Evolutionary conservation across 2,329 filamentous ascomycete genomes (phyloP).

Genomic region (Talaromyces amestolkiae): DNA sequence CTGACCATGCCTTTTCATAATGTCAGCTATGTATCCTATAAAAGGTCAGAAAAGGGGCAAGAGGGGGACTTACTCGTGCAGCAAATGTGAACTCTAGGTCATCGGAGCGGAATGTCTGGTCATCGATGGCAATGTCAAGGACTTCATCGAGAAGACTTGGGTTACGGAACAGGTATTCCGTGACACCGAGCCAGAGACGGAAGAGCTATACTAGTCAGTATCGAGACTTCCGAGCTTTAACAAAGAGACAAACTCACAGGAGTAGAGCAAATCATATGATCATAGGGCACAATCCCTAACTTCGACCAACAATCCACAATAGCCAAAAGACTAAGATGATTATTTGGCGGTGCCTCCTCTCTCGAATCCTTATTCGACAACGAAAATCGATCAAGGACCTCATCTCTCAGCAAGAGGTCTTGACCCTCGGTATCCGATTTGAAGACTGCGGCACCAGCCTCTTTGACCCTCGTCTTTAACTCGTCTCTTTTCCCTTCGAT

Average conservation of each 20-base stretch:
- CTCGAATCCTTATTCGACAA: slow-evolving; percentile 65
- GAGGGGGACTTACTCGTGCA: slow-evolving; percentile 58
- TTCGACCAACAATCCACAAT: slow-evolving; percentile 99
- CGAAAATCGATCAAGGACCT: slow-evolving; percentile 84
- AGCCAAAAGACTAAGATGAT: slow-evolving; percentile 85
- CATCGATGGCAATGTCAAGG: slow-evolving; percentile 79
- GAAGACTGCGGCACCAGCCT: slow-evolving; percentile 73
- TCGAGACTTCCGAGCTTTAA: background rate
- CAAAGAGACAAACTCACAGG: slow-evolving; percentile 54
- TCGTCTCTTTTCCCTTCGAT: slow-evolving; percentile 76
- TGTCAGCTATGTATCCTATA: background rate
- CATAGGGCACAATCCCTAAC: slow-evolving; percentile 89
- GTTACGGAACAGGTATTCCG: slow-evolving; percentile 90
- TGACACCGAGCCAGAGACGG: slow-evolving; percentile 93
- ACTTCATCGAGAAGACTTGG: slow-evolving; percentile 76
- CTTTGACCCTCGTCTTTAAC: slow-evolving; percentile 70
- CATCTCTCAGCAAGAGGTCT: slow-evolving; percentile 71
- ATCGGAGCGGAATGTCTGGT: slow-evolving; percentile 89
- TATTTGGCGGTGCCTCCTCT: slow-evolving; percentile 71
- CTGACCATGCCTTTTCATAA: slow-evolving; percentile 71
- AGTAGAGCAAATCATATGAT: slow-evolving; percentile 99
- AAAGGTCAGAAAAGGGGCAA: too few relatives aligned
- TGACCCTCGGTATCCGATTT: slow-evolving; percentile 52
- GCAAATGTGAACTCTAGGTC: slow-evolving; percentile 98
- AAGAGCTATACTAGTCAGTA: slow-evolving; percentile 60